A percentile compares a stretch with the other conserved stretches of the same genome.
Conservation (phyloP, 345 rosid species). For the Salix koriyanagi region DNA sequence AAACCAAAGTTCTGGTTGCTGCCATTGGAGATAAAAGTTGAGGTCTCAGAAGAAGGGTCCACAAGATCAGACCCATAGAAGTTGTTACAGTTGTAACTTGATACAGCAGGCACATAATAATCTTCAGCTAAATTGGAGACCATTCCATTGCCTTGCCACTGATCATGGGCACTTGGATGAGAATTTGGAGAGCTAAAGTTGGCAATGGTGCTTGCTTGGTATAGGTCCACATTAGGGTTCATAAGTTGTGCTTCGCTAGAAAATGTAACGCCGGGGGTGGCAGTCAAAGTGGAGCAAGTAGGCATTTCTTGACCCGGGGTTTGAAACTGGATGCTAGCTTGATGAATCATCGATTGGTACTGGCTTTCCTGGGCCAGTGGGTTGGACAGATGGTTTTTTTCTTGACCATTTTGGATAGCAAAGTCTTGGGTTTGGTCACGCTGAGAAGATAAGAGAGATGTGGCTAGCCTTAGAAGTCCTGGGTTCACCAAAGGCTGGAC, state of each 20-base stretch:
- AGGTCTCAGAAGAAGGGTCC: constrained; percentile 41
- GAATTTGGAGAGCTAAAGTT: constrained; percentile 7
- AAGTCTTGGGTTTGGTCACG: constrained; percentile 17
- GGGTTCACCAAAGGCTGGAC: constrained; percentile 21
- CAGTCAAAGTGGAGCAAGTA: constrained; percentile 17
- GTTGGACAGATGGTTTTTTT: constrained; percentile 32
- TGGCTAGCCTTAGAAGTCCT: constrained; percentile 39
- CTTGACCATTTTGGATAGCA: constrained; percentile 19
- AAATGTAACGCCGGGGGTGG: constrained; percentile 23
- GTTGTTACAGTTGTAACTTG: background rate
- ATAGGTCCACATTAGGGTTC: constrained; percentile 18
- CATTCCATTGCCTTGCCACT: constrained; percentile 7
- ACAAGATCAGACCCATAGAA: constrained; percentile 5
- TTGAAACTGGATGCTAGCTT: constrained; percentile 27
- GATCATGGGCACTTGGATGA: background rate
- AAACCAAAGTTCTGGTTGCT: constrained; percentile 38
- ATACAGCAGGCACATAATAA: constrained; percentile 10
- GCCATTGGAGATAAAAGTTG: constrained; percentile 26
- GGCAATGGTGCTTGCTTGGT: constrained; percentile 7
- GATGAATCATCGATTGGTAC: constrained; percentile 18
- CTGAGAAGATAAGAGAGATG: constrained; percentile 35
- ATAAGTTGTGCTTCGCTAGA: constrained; percentile 27
- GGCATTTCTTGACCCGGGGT: constrained; percentile 35
- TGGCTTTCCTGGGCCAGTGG: constrained; percentile 26
- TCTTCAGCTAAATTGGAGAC: constrained; percentile 33